Conservation (phyloP, 2,329 filamentous ascomycete genomes). For the Dothistroma pini region DNA sequence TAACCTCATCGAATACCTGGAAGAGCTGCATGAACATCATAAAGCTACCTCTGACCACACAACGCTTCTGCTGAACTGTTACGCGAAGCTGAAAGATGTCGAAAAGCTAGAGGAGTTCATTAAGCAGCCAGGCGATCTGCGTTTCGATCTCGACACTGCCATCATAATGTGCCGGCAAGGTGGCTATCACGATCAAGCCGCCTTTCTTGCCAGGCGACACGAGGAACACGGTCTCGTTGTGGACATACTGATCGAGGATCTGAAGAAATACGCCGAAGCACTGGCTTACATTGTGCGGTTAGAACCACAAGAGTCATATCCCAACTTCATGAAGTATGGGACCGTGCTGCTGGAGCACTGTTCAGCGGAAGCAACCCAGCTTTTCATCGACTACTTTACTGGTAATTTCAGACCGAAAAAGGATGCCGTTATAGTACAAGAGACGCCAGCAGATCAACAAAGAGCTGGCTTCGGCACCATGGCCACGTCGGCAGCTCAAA, state of each 20-base stretch:
- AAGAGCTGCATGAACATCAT: constrained; percentile 91
- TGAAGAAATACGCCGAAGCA: constrained; percentile 83
- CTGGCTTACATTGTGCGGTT: constrained; percentile 88
- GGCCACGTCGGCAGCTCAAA: constrained; percentile 76
- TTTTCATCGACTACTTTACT: constrained; percentile 95
- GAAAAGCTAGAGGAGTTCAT: constrained; percentile 96
- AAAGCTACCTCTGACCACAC: constrained; percentile 94
- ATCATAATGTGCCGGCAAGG: constrained; percentile 97
- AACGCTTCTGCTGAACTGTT: constrained; percentile 90
- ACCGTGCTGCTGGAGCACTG: constrained; percentile 86
- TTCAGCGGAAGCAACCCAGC: constrained; percentile 71
- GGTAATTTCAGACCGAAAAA: constrained; percentile 73
- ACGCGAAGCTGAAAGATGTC: constrained; percentile 96
- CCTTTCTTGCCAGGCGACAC: constrained; percentile 90
- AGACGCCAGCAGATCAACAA: constrained; percentile 37
- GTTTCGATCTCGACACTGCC: constrained; percentile 94
- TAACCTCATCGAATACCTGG: constrained; percentile 93
- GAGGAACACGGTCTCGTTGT: constrained; percentile 91
- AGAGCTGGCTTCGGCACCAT: constrained; percentile 37
- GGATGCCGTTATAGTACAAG: constrained; percentile 53
- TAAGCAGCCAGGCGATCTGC: constrained; percentile 88
- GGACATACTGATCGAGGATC: constrained; percentile 93
- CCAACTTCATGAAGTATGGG: constrained; percentile 91
- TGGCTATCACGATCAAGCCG: constrained; percentile 94
- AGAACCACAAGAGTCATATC: constrained; percentile 77